Conservation (phyloP, 441 rosid species). For the Bruguiera hainesii region DNA sequence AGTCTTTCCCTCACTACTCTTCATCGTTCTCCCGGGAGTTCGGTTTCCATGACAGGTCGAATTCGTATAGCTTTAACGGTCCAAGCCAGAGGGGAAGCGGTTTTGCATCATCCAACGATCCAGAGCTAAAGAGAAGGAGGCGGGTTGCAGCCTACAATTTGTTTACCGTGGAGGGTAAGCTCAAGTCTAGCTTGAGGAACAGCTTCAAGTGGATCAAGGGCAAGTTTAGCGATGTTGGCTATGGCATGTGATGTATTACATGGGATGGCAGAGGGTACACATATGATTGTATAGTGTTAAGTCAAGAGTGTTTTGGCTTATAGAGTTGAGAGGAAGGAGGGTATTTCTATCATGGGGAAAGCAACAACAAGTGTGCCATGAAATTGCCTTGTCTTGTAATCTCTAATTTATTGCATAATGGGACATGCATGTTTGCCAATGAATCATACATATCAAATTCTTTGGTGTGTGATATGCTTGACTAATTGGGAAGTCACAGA, state of each 20-base stretch:
- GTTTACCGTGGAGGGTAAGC: conserved; percentile 64
- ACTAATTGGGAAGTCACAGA: too few species aligned
- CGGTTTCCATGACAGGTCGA: conserved; percentile 38
- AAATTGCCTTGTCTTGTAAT: too few species aligned
- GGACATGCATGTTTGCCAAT: too few species aligned
- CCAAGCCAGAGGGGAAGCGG: conserved; percentile 48
- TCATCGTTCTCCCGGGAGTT: conserved; percentile 63
- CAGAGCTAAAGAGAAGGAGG: conserved; percentile 82
- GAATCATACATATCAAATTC: too few species aligned
- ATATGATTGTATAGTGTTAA: neutral
- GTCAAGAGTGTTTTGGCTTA: neutral
- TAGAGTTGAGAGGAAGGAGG: too few species aligned
- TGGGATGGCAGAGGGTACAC: neutral
- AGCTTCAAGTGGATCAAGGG: conserved; percentile 92
- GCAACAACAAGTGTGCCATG: too few species aligned
- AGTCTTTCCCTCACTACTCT: conserved; percentile 64
- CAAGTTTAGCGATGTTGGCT: conserved; percentile 54
- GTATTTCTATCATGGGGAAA: too few species aligned
- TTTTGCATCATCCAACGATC: conserved; percentile 52
- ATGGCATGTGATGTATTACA: conserved; percentile 29
- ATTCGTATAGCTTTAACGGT: conserved; percentile 71
- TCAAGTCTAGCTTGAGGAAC: conserved; percentile 65
- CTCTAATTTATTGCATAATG: too few species aligned
- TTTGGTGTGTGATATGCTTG: too few species aligned
- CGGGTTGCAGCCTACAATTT: conserved; percentile 81